phyloP scores from a whole-genome alignment of 495 filamentous ascomycete genomes.

The Aspergillus avenaceus region DNA sequence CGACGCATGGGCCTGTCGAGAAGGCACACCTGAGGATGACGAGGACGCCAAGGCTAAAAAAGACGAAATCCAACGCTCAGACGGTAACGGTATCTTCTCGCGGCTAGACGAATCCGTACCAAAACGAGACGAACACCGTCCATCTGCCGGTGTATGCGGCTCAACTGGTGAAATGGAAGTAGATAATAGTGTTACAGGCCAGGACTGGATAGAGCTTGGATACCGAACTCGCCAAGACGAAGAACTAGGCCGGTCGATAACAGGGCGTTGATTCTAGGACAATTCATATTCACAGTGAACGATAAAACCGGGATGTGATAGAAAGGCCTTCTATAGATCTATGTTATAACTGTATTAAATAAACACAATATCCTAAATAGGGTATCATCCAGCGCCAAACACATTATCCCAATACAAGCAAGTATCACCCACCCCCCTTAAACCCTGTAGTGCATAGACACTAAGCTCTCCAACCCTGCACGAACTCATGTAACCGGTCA shows the following conservation, averaged over 20 bases:
- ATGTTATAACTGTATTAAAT: too few relatives aligned
- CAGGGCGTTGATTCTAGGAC: not conserved
- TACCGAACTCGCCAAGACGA: conserved; percentile 16
- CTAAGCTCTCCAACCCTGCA: conserved; percentile 81
- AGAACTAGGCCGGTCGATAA: conserved; percentile 14
- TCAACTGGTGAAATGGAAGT: not conserved
- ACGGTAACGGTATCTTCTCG: not conserved
- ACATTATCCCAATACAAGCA: not conserved
- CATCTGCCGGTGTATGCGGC: too few relatives aligned
- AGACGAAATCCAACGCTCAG: not conserved
- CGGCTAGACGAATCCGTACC: not conserved
- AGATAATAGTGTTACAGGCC: conserved; percentile 1
- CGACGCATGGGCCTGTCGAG: conserved; percentile 67
- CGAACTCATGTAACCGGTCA: conserved; percentile 89
- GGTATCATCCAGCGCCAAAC: not conserved
- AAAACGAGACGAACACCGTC: too few relatives aligned
- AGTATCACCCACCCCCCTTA: not conserved
- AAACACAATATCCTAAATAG: too few relatives aligned
- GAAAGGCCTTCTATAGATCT: too few relatives aligned
- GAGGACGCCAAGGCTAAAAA: conserved; percentile 34
- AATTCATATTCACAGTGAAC: not conserved
- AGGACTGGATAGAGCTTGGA: conserved; percentile 29
- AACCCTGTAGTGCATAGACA: conserved; percentile 7
- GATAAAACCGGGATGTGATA: not conserved
- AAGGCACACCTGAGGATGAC: conserved; percentile 60